Evolutionary conservation across 306 rosid genomes (phyloP), one percentile per base, ranked within the genome.

Genomic region (Inga leiocalycina): DNA sequence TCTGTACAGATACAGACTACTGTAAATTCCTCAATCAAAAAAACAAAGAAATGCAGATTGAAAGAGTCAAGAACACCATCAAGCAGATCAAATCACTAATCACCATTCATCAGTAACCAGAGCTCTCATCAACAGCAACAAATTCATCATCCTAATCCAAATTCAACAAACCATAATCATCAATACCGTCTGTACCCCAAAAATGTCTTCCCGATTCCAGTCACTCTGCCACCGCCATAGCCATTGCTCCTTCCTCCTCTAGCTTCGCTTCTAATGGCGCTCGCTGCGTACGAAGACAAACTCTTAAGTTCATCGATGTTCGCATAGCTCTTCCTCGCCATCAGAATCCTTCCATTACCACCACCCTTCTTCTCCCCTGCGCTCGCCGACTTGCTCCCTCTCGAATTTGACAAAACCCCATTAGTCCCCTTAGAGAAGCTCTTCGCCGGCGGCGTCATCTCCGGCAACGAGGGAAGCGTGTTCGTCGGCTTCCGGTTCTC

Each of bases 321-420:
- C 1, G 95, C 97, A 75, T 91, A 92, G 78, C 97, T 97, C 89
- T 94, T 97, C 83, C 99, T 94, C 15, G 89, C 89, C 90, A 81
- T 84, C 61, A 90, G 52, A 37, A 91, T 67, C 13, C 91, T 80
- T 41, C 74, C 83, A 77, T 82, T 83, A 32, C 65, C 82, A 77
- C 82, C 83, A 41, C 74, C 83, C 70, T 82, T 91, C 82, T 91
- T 94, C 73, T 92, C 98, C 54, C 92, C 95, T 0, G 88, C 90
- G 83, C 74, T 90, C 17, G 94, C 97, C 2, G 99, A 96, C 80
- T 86, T 90, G 16, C 94, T 92, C 75, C 99, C 99, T 79, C 91
- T 88, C 19, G 97, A 80, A 87, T 39, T 92, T 16, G 92, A 84
- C 88, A 85, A 43, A 70, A 79, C 76, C 37, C 90, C 91, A 32